Conservation (phyloP, 495 filamentous ascomycete species). For the Clohesyomyces aquaticus region DNA sequence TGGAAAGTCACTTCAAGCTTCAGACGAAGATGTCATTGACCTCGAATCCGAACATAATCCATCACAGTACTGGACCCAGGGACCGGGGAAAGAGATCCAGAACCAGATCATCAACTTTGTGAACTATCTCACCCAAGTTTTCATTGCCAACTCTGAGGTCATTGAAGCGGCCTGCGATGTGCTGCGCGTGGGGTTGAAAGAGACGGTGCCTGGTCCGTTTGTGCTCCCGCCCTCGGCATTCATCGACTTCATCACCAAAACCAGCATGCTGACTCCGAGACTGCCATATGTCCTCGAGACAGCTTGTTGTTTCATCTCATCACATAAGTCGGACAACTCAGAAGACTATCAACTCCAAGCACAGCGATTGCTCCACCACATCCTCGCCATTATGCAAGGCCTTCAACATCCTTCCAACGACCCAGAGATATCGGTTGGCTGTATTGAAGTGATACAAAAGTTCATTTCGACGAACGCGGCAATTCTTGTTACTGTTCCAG, state of each 20-base stretch:
- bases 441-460: conserved; percentile 71
- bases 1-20: conserved; percentile 76
- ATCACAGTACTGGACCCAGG: conserved; percentile 63
- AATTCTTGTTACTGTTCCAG: conserved; percentile 58
- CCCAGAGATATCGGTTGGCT: conserved; percentile 77
- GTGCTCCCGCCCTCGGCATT: conserved; percentile 73
- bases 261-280: conserved; percentile 65
- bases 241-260: conserved; percentile 69
- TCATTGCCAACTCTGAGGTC: conserved; percentile 59
- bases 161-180: conserved; percentile 77
- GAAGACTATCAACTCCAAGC: conserved; percentile 59
- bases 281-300: conserved; percentile 76
- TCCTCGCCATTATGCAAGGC: conserved; percentile 38
- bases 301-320: conserved; percentile 73
- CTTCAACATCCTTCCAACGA: conserved; percentile 63
- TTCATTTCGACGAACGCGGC: conserved; percentile 67
- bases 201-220: conserved; percentile 74
- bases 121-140: conserved; percentile 56
- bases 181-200: conserved; percentile 76
- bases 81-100: conserved; percentile 59
- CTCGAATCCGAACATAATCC: conserved; percentile 52
- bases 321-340: conserved; percentile 57
- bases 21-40: conserved; percentile 71
- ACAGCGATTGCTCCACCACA: conserved; percentile 60
- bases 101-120: conserved; percentile 62